Conservation (phyloP, 495 filamentous ascomycete genomes). For the Tuber calosporum region DNA sequence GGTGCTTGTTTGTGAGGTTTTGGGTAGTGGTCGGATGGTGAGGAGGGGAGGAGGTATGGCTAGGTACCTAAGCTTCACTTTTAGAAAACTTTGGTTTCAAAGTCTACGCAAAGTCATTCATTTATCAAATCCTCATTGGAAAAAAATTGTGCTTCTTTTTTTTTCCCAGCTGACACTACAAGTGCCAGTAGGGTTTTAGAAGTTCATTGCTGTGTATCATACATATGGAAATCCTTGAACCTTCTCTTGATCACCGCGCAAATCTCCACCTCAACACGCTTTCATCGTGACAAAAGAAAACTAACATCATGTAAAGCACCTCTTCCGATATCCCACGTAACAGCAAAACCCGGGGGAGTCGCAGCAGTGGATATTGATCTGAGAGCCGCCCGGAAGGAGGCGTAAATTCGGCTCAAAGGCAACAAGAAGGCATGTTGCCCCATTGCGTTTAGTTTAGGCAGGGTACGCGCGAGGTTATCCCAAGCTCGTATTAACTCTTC, state of each 20-base stretch:
- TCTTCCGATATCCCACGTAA: background rate
- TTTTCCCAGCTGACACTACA: background rate
- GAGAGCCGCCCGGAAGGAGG: background rate
- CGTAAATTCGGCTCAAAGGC: background rate
- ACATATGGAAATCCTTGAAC: background rate
- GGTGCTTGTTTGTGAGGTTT: background rate
- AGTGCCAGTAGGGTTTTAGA: background rate
- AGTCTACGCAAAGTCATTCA: background rate
- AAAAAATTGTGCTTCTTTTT: background rate
- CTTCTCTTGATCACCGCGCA: background rate
- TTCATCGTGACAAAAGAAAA: background rate
- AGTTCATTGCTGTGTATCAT: background rate
- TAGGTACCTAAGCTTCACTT: background rate
- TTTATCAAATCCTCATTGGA: background rate
- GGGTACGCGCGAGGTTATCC: background rate
- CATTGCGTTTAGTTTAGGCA: background rate
- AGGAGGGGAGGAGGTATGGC: background rate
- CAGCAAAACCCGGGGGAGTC: too few species aligned
- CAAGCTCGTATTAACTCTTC: constrained; percentile 4
- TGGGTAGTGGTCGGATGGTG: background rate
- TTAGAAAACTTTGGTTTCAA: background rate
- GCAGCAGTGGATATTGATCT: too few species aligned
- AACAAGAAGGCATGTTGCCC: background rate
- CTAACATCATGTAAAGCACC: background rate
- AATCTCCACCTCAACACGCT: background rate